Evolutionary conservation across 176 grass and related monocot genomes (phyloP).

Genomic region (Musa schizocarpa): DNA sequence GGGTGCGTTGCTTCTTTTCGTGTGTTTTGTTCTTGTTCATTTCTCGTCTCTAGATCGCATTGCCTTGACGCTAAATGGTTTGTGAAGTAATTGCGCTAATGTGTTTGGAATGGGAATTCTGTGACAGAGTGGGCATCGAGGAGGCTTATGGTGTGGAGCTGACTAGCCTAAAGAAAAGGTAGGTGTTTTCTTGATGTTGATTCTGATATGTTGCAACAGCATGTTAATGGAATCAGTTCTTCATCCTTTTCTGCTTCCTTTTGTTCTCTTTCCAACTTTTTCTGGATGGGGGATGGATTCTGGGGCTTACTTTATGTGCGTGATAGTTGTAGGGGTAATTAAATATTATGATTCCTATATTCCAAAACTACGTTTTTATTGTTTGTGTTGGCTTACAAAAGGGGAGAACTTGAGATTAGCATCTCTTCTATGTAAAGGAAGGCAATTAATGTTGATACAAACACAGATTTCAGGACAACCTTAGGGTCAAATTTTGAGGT

Average conservation of each 20-base stretch:
- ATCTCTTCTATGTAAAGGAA: background rate
- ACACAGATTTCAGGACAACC: background rate
- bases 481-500: background rate
- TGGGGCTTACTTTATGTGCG: background rate
- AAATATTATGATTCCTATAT: too few species aligned
- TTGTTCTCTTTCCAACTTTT: background rate
- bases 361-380: too few species aligned
- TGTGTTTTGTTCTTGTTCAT: too few species aligned
- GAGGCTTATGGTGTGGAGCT: constrained; percentile 20
- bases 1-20: background rate
- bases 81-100: background rate
- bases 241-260: background rate
- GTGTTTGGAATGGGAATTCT: background rate
- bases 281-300: background rate
- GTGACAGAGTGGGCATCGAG: constrained; percentile 26
- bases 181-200: background rate
- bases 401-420: too few species aligned
- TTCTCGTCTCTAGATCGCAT: too few species aligned
- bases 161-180: constrained; percentile 30
- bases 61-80: too few species aligned
- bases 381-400: too few species aligned
- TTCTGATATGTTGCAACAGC: background rate
- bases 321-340: background rate
- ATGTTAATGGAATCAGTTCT: background rate
- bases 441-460: background rate